These are phyloP conservation scores for Beauveria sp. DNA, from an alignment of 2,329 filamentous ascomycete genomes.

Conservation along the genomic window DNA sequence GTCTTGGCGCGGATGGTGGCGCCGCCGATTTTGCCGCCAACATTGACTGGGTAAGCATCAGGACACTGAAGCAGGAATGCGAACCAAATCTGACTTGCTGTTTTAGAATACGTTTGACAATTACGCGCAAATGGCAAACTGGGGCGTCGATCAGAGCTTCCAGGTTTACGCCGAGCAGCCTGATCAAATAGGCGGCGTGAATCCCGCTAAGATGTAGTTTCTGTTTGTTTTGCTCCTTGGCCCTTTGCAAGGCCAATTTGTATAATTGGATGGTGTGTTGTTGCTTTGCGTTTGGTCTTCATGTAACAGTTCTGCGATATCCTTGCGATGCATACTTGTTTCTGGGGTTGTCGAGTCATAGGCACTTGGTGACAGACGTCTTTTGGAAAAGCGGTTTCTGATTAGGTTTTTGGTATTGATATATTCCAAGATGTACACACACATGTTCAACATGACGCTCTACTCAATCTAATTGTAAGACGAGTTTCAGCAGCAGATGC, in stretches of 20 bases:
- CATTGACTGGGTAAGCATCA: constrained; percentile 50
- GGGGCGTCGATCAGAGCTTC: constrained; percentile 44
- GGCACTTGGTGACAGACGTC: neutral
- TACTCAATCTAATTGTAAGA: neutral
- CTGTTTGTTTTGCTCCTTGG: neutral
- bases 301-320: neutral
- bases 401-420: neutral
- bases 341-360: neutral
- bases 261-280: neutral
- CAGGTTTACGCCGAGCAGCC: constrained; percentile 37
- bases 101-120: constrained; percentile 48
- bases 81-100: constrained; percentile 18
- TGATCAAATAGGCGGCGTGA: neutral
- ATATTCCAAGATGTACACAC: neutral
- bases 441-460: neutral
- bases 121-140: constrained; percentile 46
- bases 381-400: neutral
- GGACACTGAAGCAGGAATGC: too few relatives aligned
- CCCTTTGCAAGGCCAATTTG: neutral
- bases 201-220: constrained; percentile 4
- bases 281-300: neutral
- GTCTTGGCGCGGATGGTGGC: constrained; percentile 13
- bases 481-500: neutral
- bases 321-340: neutral
- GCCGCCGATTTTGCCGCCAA: constrained; percentile 40